Conservation (phyloP, 2,329 filamentous ascomycete species). For the Curvularia sp. region DNA sequence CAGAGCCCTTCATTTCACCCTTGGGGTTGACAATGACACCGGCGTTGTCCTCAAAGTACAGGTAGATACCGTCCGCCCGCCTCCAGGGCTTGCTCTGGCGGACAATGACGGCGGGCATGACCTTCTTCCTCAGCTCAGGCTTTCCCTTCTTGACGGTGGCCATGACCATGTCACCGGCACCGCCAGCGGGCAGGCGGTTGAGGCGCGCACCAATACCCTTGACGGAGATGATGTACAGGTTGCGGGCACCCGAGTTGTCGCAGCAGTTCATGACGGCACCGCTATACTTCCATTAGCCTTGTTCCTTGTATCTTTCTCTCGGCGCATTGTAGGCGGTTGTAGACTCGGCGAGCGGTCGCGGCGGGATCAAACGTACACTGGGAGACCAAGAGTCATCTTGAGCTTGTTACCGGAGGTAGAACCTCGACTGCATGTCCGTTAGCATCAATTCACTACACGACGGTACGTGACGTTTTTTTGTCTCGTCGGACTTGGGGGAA, state of each 20-base stretch:
- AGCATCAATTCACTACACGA: conserved; percentile 23
- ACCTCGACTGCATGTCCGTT: conserved; percentile 64
- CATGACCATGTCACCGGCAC: conserved; percentile 99
- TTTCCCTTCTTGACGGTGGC: conserved; percentile 99
- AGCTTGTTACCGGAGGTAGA: conserved; percentile 99
- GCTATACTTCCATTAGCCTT: conserved; percentile 60
- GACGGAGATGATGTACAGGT: conserved; percentile 99
- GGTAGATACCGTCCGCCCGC: conserved; percentile 96
- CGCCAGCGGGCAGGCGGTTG: conserved; percentile 95
- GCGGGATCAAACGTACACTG: conserved; percentile 77
- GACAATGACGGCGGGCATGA: conserved; percentile 99
- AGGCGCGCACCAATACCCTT: conserved; percentile 97
- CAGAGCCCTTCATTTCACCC: conserved; percentile 99
- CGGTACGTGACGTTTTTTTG: neutral
- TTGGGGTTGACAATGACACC: conserved; percentile 99
- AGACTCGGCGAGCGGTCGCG: conserved; percentile 22
- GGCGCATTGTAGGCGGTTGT: conserved; percentile 11
- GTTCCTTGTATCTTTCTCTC: conserved; percentile 21
- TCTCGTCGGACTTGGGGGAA: neutral
- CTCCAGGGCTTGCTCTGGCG: conserved; percentile 99
- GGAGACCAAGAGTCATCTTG: conserved; percentile 99
- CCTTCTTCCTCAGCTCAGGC: conserved; percentile 99
- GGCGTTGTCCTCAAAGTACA: conserved; percentile 99
- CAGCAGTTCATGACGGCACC: conserved; percentile 99
- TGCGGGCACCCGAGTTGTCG: conserved; percentile 98